Evolutionary conservation across 2,329 filamentous ascomycete genomes (phyloP).

Genomic region (Colletotrichum sublineola): DNA sequence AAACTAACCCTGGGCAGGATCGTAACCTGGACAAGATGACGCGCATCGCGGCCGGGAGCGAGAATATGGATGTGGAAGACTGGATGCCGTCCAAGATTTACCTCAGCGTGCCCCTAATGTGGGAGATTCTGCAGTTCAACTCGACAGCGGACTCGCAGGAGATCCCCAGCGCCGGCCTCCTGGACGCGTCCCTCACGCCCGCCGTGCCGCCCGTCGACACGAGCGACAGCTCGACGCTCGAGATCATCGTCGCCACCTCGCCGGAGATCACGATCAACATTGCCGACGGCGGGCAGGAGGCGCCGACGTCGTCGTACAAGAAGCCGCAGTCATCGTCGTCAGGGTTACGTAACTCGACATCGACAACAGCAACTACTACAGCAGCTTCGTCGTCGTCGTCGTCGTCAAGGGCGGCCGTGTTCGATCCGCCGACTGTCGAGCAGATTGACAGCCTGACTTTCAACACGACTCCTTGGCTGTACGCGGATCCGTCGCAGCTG

Average conservation of each 20-base stretch:
- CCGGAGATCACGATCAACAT: slow-evolving; percentile 66
- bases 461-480: slow-evolving; percentile 59
- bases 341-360: slow-evolving; percentile 33
- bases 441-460: slow-evolving; percentile 54
- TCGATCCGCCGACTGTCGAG: slow-evolving; percentile 50
- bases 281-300: slow-evolving; percentile 64
- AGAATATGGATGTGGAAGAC: slow-evolving; percentile 62
- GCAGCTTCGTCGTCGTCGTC: neutral
- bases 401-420: slow-evolving; percentile 38
- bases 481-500: slow-evolving; percentile 57
- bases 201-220: slow-evolving; percentile 48
- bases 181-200: slow-evolving; percentile 58
- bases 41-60: slow-evolving; percentile 62
- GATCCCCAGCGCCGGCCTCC: slow-evolving; percentile 53
- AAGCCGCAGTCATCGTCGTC: slow-evolving; percentile 43
- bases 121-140: slow-evolving; percentile 65
- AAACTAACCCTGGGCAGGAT: slow-evolving; percentile 51
- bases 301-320: slow-evolving; percentile 58
- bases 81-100: slow-evolving; percentile 67
- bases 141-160: slow-evolving; percentile 55
- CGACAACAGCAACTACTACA: neutral
- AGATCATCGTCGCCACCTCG: slow-evolving; percentile 65
- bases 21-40: slow-evolving; percentile 63
- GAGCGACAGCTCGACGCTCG: slow-evolving; percentile 56
- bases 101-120: slow-evolving; percentile 66